Base-by-base conservation (phyloP, 345 rosid species). In the Eucalyptus fibrosa region DNA sequence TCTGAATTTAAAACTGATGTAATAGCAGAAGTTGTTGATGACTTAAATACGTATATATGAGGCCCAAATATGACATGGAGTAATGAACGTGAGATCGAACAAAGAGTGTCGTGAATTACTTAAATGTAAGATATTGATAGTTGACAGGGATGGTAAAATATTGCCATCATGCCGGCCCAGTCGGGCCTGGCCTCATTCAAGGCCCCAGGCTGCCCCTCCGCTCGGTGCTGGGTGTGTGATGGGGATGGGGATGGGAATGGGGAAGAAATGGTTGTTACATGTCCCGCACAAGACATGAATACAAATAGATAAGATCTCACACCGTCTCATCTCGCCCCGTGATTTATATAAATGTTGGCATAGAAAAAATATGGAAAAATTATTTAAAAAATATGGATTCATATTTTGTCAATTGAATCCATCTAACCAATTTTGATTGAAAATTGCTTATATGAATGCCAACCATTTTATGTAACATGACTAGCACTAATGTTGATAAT, bases 381-480 rank as follows among this genome's bases (percentile, higher is more conserved):
- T 53, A 53, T 19, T 53, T 0, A 19, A 53, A 51, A 53, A 6
- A 50, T 50, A 50, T 50, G 6, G 17, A 50, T 53, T 53, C 11
- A 53, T 53, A 21, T 53, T 19, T 53, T 53, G 4, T 1, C 4
- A 53, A 53, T 53, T 8, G 4, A 53, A 21, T 53, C 11, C 11
- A 21, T 53, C 1, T 9, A 53, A 0, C 11, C 11, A 53, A 53
- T 53, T 53, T 53, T 53, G 59, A 53, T 53, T 21, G 2, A 53
- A 53, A 8, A 53, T 53, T 0, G 5, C 2, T 53, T 53, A 53
- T 53, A 21, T 53, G 5, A 1, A 53, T 0, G 11, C 11, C 11
- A 0, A 1, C 4, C 4, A 53, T 53, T 0, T 19, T 53, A 53
- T 53, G 11, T 8, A 4, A 1, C 11, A 19, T 53, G 4, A 19